Evolutionary conservation across 2,329 filamentous ascomycete genomes (phyloP), one percentile per base, ranked within the genome.

Genomic region (Colletotrichum aenigma): DNA sequence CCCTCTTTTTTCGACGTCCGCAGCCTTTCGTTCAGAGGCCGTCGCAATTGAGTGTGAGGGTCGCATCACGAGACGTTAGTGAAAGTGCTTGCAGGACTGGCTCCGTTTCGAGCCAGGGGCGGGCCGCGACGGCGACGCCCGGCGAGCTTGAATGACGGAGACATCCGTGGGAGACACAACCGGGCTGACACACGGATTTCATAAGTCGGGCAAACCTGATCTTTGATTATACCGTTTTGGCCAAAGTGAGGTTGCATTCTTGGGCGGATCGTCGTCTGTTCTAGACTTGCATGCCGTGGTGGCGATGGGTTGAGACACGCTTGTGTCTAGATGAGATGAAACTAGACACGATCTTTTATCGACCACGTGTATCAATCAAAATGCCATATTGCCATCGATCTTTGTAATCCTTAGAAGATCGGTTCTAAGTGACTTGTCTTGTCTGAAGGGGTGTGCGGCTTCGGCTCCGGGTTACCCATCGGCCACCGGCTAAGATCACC

Each of bases 121-220:
- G 58, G 58, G 30, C 58, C 58, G 58, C 15, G 58, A 12, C 58
- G 58, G 58, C 58, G 58, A 61, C 58, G 58, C 12, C 58, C 58
- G 58, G 58, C 30, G 58, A 32, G 32, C 34, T 16, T 18, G 61
- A 43, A 4, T 64, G 28, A 34, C 58, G 18, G 28, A 43, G 61
- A 16, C 34, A 65, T 16, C 61, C 18, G 24, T 30, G 28, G 28
- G 16, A 24, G 24, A 38, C 32, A 32, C n/a, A 5, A 36, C 30
- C 28, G 36, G 28, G 58, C 3, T n/a, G 32, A 6, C 28, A n/a
- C 58, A 21, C 30, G 18, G 58, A 30, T 15, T 34, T 2, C 2
- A 4, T 62, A 2, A 62, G 4, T 32, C 58, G 21, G 32, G n/a
- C 28, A 6, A 32, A n/a, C 28, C 4, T 61, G 4, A 4, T 2